Base-by-base conservation (phyloP, 306 rosid genomes). In the Betula pendula region DNA sequence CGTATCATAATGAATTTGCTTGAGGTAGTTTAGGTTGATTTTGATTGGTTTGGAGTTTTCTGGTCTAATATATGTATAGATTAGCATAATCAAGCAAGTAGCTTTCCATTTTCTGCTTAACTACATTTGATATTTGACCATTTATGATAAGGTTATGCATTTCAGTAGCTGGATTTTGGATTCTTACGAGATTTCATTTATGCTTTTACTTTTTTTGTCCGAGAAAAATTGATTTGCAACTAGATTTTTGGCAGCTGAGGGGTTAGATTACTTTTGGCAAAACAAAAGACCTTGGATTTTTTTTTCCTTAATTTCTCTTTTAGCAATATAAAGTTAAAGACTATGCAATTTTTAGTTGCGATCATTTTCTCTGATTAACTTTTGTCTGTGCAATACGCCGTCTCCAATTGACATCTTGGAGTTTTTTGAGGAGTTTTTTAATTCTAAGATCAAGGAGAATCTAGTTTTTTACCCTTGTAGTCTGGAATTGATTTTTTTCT, bases 41-140 rank as follows among this genome's bases (percentile, higher is more conserved):
- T 68, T 48, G 72, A 62, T 70, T 71, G 31, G 27, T 51, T 70
- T 29, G 62, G 76, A 44, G 70, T 25, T 73, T 77, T 25, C 5
- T 38, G 50, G 31, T 63, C 3, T 47, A 55, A 63, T 66, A 16
- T 55, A 20, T 50, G 13, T 25, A 49, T 6, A 48, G 60, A 43
- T 52, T 44, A 43, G 33, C 19, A n/a, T 51, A 43, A 19, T 47
- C 49, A 74, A 74, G 22, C 68, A 63, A 70, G 70, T 25, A 63
- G 29, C 75, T 66, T 35, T 13, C 25, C 35, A 68, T 40, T 67
- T 27, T 12, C 15, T 14, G 10, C 16, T 11, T n/a, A 20, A 51
- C 47, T 11, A 56, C 31, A 9, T 56, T 22, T 24, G 63, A 24
- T 56, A 2, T 72, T 31, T 19, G 19, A 25, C 29, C 50, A 10